These are phyloP conservation scores for Rhazya stricta DNA, from an alignment of 257 asterid genomes.

Conservation along the genomic window DNA sequence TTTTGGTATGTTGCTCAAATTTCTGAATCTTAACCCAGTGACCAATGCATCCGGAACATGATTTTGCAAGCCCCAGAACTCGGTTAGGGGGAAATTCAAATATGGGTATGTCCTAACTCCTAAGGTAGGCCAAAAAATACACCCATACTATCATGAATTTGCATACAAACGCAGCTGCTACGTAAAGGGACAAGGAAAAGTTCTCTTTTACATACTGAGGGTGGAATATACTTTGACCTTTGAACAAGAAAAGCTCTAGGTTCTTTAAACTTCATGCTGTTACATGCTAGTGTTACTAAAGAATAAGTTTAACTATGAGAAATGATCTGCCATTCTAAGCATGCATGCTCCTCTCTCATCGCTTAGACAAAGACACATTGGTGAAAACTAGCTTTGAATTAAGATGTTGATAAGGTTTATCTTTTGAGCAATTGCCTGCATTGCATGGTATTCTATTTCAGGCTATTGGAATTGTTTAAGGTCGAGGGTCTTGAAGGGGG, in stretches of 20 bases:
- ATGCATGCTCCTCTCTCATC: not conserved
- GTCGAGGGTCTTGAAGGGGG: no score
- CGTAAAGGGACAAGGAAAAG: not conserved
- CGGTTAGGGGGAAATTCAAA: constrained; percentile 9
- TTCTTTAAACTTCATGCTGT: not conserved
- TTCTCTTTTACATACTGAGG: not conserved
- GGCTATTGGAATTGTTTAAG: no score
- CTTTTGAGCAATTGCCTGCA: not conserved
- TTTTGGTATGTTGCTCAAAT: constrained; percentile 16
- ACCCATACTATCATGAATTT: not conserved
- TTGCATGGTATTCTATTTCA: not conserved
- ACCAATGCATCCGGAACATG: constrained; percentile 24
- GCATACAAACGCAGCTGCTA: not conserved
- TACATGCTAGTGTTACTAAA: not conserved
- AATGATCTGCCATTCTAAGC: not conserved
- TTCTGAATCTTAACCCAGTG: constrained; percentile 17
- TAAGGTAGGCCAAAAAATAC: not conserved
- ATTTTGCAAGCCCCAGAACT: constrained; percentile 26
- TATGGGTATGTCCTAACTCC: not conserved
- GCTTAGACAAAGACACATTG: no score
- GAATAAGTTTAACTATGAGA: constrained; percentile 4
- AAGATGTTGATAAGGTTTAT: no score
- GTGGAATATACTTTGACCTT: constrained; percentile 10
- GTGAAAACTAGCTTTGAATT: no score
- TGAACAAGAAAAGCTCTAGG: no score